These are phyloP conservation scores for Orbilia ellipsospora DNA, from an alignment of 2,329 filamentous ascomycete genomes.

Conservation along the genomic window DNA sequence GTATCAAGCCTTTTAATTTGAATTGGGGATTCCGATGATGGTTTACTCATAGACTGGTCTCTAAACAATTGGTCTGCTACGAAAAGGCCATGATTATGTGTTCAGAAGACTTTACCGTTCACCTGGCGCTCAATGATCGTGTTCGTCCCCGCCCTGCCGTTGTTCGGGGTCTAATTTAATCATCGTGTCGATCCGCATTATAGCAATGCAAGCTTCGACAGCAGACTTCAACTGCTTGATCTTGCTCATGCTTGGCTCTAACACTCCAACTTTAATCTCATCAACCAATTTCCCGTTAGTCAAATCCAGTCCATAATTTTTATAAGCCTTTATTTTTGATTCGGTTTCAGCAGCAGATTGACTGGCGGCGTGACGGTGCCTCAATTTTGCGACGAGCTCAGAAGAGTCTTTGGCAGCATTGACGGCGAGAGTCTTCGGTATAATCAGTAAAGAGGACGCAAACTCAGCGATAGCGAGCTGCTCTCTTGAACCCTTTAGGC, in stretches of 20 bases:
- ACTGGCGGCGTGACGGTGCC: conserved; percentile 90
- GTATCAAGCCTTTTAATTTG: too few species aligned
- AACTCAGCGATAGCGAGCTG: conserved; percentile 98
- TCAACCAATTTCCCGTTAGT: conserved; percentile 90
- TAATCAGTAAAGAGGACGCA: conserved; percentile 89
- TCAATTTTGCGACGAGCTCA: conserved; percentile 93
- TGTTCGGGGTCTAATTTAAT: conserved; percentile 97
- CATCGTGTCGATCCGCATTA: conserved; percentile 98
- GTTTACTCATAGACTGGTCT: too few species aligned
- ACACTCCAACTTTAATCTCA: conserved; percentile 90
- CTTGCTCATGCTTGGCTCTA: conserved; percentile 99
- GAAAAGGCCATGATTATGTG: too few species aligned
- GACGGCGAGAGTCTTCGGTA: conserved; percentile 95
- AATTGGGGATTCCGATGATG: too few species aligned
- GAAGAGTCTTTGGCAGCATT: conserved; percentile 97
- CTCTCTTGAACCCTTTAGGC: conserved; percentile 79
- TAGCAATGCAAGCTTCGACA: conserved; percentile 97
- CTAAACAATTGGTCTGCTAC: too few species aligned
- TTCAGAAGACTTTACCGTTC: too few species aligned
- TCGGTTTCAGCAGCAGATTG: conserved; percentile 91
- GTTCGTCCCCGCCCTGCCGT: conserved; percentile 77
- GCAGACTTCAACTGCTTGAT: conserved; percentile 93
- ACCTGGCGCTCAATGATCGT: conserved; percentile 74
- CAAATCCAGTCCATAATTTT: conserved; percentile 96
- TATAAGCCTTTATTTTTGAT: conserved; percentile 93